Conservation (phyloP, 2,329 filamentous ascomycete species). For the Claviceps pazoutovae region DNA sequence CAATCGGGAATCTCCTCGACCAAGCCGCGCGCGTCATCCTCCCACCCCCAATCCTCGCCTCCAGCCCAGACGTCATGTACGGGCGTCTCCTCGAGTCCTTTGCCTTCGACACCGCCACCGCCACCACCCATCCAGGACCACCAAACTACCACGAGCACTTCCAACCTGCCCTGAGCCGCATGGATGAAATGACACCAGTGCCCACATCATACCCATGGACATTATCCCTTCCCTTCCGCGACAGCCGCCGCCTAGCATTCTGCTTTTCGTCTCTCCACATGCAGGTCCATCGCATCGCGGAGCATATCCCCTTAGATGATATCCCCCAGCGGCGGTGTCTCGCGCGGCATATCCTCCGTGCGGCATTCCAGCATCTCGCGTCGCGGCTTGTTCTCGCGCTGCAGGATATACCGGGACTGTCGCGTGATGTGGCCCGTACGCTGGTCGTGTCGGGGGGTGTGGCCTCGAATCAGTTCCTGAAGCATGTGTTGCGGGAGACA, state of each 20-base stretch:
- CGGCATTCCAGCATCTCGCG: constrained; percentile 77
- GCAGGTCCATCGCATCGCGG: constrained; percentile 30
- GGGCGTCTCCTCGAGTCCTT: constrained; percentile 67
- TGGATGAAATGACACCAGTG: constrained; percentile 39
- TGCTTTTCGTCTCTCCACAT: constrained; percentile 60
- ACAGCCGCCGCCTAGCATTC: constrained; percentile 45
- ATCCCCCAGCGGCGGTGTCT: constrained; percentile 52
- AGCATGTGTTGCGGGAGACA: constrained; percentile 43
- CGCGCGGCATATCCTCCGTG: constrained; percentile 60
- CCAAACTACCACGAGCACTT: constrained; percentile 31
- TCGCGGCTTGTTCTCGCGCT: constrained; percentile 61
- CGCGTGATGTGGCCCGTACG: constrained; percentile 26
- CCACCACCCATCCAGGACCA: constrained; percentile 13
- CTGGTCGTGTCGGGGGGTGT: constrained; percentile 85
- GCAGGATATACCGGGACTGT: constrained; percentile 17
- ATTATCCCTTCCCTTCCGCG: constrained; percentile 52
- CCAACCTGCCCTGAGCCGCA: constrained; percentile 39
- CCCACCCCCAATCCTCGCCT: constrained; percentile 42
- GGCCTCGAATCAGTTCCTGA: constrained; percentile 69
- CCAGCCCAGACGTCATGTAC: constrained; percentile 57
- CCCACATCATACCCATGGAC: constrained; percentile 40
- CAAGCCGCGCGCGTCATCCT: constrained; percentile 70
- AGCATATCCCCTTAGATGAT: constrained; percentile 27
- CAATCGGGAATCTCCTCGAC: constrained; percentile 82
- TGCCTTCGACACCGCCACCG: constrained; percentile 42